These are phyloP conservation scores for Jamesozyma hellenica DNA, from an alignment of 805 yeast genomes.

Conservation along the genomic window DNA sequence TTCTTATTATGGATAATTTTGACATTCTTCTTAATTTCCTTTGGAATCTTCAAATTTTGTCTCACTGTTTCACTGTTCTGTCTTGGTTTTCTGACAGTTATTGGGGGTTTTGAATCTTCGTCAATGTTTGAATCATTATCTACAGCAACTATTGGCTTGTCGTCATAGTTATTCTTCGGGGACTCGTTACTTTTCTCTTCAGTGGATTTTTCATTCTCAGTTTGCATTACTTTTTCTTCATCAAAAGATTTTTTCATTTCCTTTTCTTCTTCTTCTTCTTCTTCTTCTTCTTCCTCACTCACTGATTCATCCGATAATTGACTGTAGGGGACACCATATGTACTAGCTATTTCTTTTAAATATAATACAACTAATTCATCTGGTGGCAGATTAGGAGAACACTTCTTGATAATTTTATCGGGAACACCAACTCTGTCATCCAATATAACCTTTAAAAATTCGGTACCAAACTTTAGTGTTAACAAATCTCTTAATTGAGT, in stretches of 20 bases:
- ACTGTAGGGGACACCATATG: conserved; percentile 68
- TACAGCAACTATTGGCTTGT: conserved; percentile 31
- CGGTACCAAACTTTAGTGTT: conserved; percentile 54
- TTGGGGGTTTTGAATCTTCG: conserved; percentile 30
- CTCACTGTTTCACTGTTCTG: conserved; percentile 33
- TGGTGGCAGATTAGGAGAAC: conserved; percentile 58
- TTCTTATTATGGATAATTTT: conserved; percentile 19
- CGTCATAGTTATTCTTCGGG: conserved; percentile 6
- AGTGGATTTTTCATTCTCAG: too few relatives aligned
- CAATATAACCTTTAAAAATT: conserved; percentile 39
- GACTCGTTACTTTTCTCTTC: background rate
- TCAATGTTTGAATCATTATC: conserved; percentile 29
- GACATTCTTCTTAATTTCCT: conserved; percentile 32
- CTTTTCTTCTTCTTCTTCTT: conserved; percentile 12
- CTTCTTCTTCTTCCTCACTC: conserved; percentile 10
- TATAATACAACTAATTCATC: conserved; percentile 57
- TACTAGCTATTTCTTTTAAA: conserved; percentile 67
- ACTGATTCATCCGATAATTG: conserved; percentile 31
- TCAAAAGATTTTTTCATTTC: conserved; percentile 7
- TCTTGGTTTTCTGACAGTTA: conserved; percentile 35
- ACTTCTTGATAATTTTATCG: conserved; percentile 51
- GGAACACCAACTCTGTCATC: conserved; percentile 41
- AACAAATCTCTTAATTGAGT: conserved; percentile 50
- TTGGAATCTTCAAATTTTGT: conserved; percentile 33
- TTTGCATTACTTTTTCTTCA: background rate